Percentiles rank a stretch among this genome's conserved stretches.
phyloP scores from a whole-genome alignment of 1,284 basidiomycete species.

The Dichomitus squalens region DNA sequence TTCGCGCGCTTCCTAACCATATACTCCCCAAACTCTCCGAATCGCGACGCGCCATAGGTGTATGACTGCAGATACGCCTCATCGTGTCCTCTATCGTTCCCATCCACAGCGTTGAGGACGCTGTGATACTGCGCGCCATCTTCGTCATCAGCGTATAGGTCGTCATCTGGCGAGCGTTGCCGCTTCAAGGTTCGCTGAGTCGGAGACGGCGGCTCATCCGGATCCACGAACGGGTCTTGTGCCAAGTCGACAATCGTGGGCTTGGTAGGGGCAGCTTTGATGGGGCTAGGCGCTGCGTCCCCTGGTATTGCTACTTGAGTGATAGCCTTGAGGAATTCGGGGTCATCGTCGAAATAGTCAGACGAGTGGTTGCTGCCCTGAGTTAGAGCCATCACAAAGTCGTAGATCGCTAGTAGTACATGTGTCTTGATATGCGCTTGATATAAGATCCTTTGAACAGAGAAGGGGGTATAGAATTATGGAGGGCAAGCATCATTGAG shows the following conservation, averaged over 20 bases:
- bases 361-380: slow-evolving; percentile 40
- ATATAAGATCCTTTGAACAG: no score
- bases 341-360: slow-evolving; percentile 61
- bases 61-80: slow-evolving; percentile 33
- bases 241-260: no score
- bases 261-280: slow-evolving; percentile 1
- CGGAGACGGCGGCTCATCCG: slow-evolving; percentile 13
- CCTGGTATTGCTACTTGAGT: slow-evolving; percentile 50
- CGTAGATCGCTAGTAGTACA: no score
- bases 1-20: slow-evolving; percentile 91
- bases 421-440: no score
- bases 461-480: no score
- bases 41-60: slow-evolving; percentile 78
- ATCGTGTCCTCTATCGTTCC: slow-evolving; percentile 4
- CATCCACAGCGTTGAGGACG: slow-evolving; percentile 23
- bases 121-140: slow-evolving; percentile 22
- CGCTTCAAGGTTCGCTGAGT: slow-evolving; percentile 26
- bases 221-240: slow-evolving; percentile 2
- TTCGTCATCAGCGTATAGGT: slow-evolving; percentile 24
- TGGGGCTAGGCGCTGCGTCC: slow-evolving; percentile 30
- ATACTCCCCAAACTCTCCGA: slow-evolving; percentile 86
- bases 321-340: slow-evolving; percentile 56
- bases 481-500: no score
- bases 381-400: no score
- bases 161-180: slow-evolving; percentile 17